phyloP scores from a whole-genome alignment of 1,284 basidiomycete genomes.

The Ganoderma leucocontextum region DNA sequence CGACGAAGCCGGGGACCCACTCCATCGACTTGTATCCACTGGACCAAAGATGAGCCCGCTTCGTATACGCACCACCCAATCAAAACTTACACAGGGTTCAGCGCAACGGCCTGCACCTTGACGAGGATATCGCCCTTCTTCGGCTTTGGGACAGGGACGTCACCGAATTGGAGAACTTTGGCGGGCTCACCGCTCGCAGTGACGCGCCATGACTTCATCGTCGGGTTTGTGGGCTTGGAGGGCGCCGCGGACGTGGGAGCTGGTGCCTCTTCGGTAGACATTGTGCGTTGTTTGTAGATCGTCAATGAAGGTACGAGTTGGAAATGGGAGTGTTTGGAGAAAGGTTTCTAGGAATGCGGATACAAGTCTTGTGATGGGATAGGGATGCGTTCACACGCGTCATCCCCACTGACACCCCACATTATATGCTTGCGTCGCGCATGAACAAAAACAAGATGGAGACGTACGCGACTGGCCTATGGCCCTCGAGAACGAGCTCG shows the following conservation, averaged over 20 bases:
- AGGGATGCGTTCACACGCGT: neutral
- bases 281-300: neutral
- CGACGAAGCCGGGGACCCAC: conserved; percentile 56
- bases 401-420: neutral
- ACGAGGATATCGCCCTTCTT: conserved; percentile 61
- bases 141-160: conserved; percentile 55
- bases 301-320: neutral
- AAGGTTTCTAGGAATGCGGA: neutral
- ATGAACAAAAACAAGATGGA: neutral
- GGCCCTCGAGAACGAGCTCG: neutral
- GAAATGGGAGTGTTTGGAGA: neutral
- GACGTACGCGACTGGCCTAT: neutral
- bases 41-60: neutral
- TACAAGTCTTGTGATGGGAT: neutral
- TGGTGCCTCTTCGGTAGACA: conserved; percentile 15
- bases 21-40: conserved; percentile 68
- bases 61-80: conserved; percentile 4
- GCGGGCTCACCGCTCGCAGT: conserved; percentile 48
- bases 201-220: conserved; percentile 45
- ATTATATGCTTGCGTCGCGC: neutral
- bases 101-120: conserved; percentile 66
- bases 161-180: conserved; percentile 53
- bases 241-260: neutral
- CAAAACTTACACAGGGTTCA: conserved; percentile 69
- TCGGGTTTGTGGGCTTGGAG: conserved; percentile 10